Conservation (phyloP, 345 rosid genomes). For the Acer yangbiense region DNA sequence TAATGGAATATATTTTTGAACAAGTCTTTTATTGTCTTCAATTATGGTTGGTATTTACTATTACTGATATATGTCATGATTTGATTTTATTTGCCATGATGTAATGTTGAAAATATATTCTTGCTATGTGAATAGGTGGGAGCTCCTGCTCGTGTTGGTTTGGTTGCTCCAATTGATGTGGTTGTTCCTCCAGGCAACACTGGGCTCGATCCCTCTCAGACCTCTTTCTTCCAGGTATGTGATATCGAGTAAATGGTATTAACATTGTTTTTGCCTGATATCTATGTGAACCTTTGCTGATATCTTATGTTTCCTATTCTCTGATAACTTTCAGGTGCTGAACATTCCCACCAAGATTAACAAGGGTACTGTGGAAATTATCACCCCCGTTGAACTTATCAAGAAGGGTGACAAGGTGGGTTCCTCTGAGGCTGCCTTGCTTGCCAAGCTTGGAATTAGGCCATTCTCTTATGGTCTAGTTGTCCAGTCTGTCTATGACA, state of each 20-base stretch:
- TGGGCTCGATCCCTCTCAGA: constrained; percentile 96
- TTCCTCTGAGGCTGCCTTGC: constrained; percentile 91
- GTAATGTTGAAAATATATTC: background rate
- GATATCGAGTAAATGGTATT: too few species aligned
- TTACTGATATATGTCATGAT: too few species aligned
- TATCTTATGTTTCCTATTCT: background rate
- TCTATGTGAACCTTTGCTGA: background rate
- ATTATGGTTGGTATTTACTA: too few species aligned
- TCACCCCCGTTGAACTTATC: constrained; percentile 89
- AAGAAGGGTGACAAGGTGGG: constrained; percentile 98
- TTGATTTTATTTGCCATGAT: background rate
- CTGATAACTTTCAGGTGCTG: constrained; percentile 49
- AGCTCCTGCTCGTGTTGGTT: constrained; percentile 99
- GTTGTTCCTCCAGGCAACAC: constrained; percentile 97
- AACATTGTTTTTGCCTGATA: background rate
- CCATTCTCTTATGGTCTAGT: constrained; percentile 93
- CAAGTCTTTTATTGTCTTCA: background rate
- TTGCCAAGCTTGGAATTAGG: constrained; percentile 86
- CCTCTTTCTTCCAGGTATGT: constrained; percentile 91
- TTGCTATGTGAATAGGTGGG: constrained; percentile 58
- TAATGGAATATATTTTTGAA: background rate
- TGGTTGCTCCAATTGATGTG: constrained; percentile 91
- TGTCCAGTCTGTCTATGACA: constrained; percentile 75
- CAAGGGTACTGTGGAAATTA: constrained; percentile 98
- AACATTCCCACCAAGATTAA: constrained; percentile 98